A percentile compares a stretch with the other conserved stretches of the same genome.
Evolutionary conservation across 805 yeast species (phyloP).

Genomic region (Teunomyces gatunensis): DNA sequence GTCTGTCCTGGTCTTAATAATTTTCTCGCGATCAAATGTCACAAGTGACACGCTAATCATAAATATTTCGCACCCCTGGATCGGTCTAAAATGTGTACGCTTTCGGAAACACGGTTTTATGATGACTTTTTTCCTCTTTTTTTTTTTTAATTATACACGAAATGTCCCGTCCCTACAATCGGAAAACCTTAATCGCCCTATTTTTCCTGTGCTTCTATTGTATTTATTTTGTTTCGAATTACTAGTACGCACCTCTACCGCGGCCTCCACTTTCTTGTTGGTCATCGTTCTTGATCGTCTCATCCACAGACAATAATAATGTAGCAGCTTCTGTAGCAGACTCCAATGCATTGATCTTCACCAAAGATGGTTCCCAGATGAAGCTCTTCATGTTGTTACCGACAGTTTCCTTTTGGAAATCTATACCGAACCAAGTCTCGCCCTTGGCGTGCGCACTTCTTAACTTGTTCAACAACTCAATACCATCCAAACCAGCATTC

Average conservation of each 20-base stretch:
- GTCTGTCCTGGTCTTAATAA: background rate
- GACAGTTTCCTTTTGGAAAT: conserved; percentile 78
- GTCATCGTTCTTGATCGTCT: conserved; percentile 77
- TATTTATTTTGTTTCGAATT: background rate
- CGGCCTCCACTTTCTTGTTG: conserved; percentile 49
- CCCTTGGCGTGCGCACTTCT: conserved; percentile 95
- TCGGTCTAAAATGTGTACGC: background rate
- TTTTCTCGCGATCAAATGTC: background rate
- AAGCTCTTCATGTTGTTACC: conserved; percentile 82
- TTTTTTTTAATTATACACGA: background rate
- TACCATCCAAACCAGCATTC: conserved; percentile 97
- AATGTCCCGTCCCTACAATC: background rate
- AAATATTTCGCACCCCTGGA: background rate
- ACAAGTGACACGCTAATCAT: background rate
- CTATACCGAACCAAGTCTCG: conserved; percentile 88
- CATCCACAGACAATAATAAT: conserved; percentile 90
- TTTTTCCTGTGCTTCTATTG: background rate
- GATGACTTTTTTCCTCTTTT: background rate
- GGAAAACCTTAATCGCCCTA: background rate
- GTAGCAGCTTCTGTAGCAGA: conserved; percentile 98
- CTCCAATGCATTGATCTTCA: conserved; percentile 88
- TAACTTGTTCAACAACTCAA: conserved; percentile 86
- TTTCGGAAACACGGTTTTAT: background rate
- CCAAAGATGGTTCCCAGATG: conserved; percentile 98
- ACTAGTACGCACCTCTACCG: conserved; percentile 61